Percentiles rank a stretch among this genome's conserved stretches.
phyloP scores from a whole-genome alignment of 208 protist species.

The Porcisia hertigi region DNA sequence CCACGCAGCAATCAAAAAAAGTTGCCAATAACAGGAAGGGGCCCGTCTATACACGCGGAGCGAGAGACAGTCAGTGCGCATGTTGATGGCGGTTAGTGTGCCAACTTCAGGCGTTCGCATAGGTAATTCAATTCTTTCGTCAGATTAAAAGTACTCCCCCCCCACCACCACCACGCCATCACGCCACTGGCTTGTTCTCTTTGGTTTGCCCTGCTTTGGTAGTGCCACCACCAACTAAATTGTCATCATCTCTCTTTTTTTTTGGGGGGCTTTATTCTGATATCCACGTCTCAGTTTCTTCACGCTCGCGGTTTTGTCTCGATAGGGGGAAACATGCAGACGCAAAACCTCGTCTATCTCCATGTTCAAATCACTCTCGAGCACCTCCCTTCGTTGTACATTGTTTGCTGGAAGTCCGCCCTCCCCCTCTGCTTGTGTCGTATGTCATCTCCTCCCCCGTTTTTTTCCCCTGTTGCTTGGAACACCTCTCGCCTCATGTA shows the following conservation, averaged over 20 bases:
- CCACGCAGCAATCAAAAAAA: background rate
- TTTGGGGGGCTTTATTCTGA: background rate
- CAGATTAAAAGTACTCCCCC: too few relatives aligned
- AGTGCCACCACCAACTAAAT: background rate
- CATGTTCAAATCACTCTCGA: background rate
- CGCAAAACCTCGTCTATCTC: too few relatives aligned
- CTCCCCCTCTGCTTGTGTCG: background rate
- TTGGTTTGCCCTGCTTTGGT: background rate
- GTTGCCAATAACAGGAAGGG: background rate
- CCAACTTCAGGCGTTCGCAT: background rate
- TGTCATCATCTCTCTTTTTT: conserved; percentile 8
- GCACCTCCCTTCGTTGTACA: background rate
- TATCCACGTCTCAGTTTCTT: background rate
- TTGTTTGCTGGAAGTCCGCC: background rate
- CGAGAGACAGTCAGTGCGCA: background rate
- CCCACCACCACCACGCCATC: too few relatives aligned
- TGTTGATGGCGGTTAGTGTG: background rate
- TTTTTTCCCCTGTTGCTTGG: background rate
- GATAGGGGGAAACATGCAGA: background rate
- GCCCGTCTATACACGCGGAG: background rate
- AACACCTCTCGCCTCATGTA: background rate
- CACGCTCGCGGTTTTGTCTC: background rate
- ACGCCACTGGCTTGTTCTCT: background rate
- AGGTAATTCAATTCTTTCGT: too few relatives aligned
- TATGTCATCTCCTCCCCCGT: background rate